phyloP scores from a whole-genome alignment of 2,329 filamentous ascomycete species.

The Exophiala mesophila region DNA sequence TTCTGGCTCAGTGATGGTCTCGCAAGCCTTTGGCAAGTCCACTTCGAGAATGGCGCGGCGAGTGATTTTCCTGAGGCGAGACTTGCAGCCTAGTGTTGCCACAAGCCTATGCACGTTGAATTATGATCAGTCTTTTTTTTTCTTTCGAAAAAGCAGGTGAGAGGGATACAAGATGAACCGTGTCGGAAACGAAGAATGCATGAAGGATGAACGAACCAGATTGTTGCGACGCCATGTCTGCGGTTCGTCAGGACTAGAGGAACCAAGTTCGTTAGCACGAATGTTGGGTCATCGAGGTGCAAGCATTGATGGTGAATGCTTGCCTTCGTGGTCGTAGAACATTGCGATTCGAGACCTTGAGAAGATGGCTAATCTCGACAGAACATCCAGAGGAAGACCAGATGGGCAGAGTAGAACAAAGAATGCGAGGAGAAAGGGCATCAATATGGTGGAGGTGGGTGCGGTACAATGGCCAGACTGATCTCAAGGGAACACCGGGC shows the following conservation, averaged over 20 bases:
- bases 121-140: too few relatives aligned
- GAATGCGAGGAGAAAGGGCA: too few relatives aligned
- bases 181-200: too few relatives aligned
- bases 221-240: conserved; percentile 87
- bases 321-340: conserved; percentile 97
- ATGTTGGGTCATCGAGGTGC: background rate
- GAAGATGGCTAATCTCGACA: too few relatives aligned
- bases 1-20: conserved; percentile 78
- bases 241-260: conserved; percentile 68
- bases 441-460: too few relatives aligned
- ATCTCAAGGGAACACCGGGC: too few relatives aligned
- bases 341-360: too few relatives aligned
- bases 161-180: too few relatives aligned
- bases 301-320: conserved; percentile 30
- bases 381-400: too few relatives aligned
- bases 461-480: too few relatives aligned
- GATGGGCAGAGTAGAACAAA: too few relatives aligned
- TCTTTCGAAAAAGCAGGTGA: too few relatives aligned
- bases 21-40: conserved; percentile 78
- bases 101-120: conserved; percentile 63
- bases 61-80: conserved; percentile 66
- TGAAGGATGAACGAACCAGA: conserved; percentile 88
- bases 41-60: conserved; percentile 85
- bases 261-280: conserved; percentile 15
- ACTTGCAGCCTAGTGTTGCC: conserved; percentile 76